Evolutionary conservation across 805 yeast genomes (phyloP), one percentile per base, ranked within the genome.

Genomic region (Zygotorulaspora chibaensis): DNA sequence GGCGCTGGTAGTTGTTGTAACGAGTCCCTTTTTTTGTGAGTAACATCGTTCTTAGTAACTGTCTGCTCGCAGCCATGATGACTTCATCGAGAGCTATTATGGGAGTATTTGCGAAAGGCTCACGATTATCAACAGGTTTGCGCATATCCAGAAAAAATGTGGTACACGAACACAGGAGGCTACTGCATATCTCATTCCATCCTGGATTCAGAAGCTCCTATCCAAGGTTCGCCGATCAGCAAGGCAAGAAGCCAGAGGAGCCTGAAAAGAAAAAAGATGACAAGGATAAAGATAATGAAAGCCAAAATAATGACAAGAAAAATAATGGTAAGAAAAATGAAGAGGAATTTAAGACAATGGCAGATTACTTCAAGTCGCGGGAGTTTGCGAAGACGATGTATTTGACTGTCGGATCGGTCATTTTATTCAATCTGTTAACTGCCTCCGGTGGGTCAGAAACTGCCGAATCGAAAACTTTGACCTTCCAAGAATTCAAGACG

Each of bases 401-500:
- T 43, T 48, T 69, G 35, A 68, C 75, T 1, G 55, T 64, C 5
- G 74, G 73, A 8, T 65, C 69, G 33, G 60, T 72, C 1, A 46
- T 70, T 2, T 40, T 71, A n/a, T 67, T 68, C 45, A 63, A 67
- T 35, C 41, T 70, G n/a, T 45, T 68, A 27, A 44, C 55, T 2
- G 17, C 53, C 4, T 31, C 54, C 2, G 25, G 50, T 12, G 40
- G 40, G 26, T 53, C 55, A 4, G 65, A 62, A 17, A 47, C 51
- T 29, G 41, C 51, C 13, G 54, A 61, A 4, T 52, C 56, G 15
- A 56, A 62, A 26, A 61, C 62, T 8, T 58, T 79, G 38, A 75
- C 90, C 1, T 84, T 82, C 73, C 96, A 87, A 68, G 95, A 87
- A 59, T 89, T 90, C 73, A 84, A 84, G 63, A 74, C 83, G n/a